A percentile compares a stretch with the other conserved stretches of the same genome.
These are phyloP conservation scores for Eimeria maxima DNA, from an alignment of 169 alveolate species.

Conservation along the genomic window DNA sequence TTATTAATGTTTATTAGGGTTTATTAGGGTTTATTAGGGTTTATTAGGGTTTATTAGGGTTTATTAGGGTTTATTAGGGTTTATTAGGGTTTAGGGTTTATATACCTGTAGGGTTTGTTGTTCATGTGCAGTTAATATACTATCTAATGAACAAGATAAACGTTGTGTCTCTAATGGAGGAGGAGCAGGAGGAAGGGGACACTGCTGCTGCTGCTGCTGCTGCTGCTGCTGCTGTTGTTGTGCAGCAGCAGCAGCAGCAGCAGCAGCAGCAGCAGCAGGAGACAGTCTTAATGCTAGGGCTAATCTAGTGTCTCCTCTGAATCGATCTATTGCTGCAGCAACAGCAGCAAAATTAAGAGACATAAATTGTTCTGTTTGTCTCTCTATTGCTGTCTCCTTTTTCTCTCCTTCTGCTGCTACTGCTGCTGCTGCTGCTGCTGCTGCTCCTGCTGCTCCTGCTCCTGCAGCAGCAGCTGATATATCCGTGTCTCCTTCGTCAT, in stretches of 20 bases:
- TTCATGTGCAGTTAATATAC: constrained; percentile 45
- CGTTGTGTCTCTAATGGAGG: constrained; percentile 48
- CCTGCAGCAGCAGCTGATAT: too few relatives aligned
- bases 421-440: too few relatives aligned
- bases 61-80: too few relatives aligned
- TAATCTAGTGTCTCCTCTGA: constrained; percentile 43
- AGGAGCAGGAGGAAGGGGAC: background rate
- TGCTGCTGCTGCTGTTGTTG: constrained; percentile 40
- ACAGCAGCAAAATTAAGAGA: constrained; percentile 22
- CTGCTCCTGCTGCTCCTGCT: too few relatives aligned
- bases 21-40: too few relatives aligned
- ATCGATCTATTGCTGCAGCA: constrained; percentile 17
- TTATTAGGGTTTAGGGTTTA: too few relatives aligned
- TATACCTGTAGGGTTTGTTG: constrained; percentile 70
- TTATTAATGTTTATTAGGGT: too few relatives aligned
- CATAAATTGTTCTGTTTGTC: background rate
- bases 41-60: too few relatives aligned
- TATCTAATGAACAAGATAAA: constrained; percentile 44
- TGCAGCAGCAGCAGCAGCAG: background rate
- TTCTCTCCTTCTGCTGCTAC: too few relatives aligned
- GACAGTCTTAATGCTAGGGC: constrained; percentile 40
- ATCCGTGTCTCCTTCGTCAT: too few relatives aligned
- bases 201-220: too few relatives aligned
- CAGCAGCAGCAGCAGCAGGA: background rate
- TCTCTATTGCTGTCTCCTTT: background rate